These are phyloP conservation scores for Pulveroboletus ravenelii DNA, from an alignment of 768 basidiomycete species.

Conservation along the genomic window DNA sequence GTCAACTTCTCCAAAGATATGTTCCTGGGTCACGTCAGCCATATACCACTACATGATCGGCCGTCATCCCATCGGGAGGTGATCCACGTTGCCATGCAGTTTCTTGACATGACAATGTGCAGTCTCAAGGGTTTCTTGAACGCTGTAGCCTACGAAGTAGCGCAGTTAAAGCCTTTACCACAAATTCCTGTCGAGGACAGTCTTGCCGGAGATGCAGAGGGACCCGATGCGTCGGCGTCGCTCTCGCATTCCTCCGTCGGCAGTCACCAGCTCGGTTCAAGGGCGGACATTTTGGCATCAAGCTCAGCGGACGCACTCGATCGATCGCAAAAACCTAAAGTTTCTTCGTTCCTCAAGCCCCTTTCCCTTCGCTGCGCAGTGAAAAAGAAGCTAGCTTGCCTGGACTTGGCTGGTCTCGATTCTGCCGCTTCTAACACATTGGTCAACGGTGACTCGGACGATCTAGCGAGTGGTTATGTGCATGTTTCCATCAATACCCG, in stretches of 20 bases:
- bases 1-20: constrained; percentile 19
- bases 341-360: constrained; percentile 16
- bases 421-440: constrained; percentile 21
- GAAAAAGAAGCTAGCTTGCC: constrained; percentile 6
- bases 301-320: constrained; percentile 1
- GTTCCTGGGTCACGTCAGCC: constrained; percentile 22
- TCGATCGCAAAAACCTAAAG: constrained; percentile 8
- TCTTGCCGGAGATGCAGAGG: not conserved
- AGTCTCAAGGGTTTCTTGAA: constrained; percentile 31
- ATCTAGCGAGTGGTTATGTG: constrained; percentile 17
- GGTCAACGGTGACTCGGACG: constrained; percentile 13
- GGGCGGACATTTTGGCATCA: not conserved
- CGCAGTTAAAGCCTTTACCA: constrained; percentile 26
- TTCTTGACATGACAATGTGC: constrained; percentile 30
- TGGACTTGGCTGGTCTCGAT: not conserved
- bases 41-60: constrained; percentile 1
- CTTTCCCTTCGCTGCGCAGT: constrained; percentile 8
- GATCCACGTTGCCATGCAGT: constrained; percentile 20
- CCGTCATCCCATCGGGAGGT: constrained; percentile 4
- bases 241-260: constrained; percentile 6
- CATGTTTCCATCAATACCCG: constrained; percentile 23
- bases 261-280: not conserved
- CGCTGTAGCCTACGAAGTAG: constrained; percentile 27
- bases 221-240: not conserved
- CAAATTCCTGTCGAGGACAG: constrained; percentile 12